Evolutionary conservation across 2,329 filamentous ascomycete species (phyloP).

Genomic region (Lasiodiplodia sp.): DNA sequence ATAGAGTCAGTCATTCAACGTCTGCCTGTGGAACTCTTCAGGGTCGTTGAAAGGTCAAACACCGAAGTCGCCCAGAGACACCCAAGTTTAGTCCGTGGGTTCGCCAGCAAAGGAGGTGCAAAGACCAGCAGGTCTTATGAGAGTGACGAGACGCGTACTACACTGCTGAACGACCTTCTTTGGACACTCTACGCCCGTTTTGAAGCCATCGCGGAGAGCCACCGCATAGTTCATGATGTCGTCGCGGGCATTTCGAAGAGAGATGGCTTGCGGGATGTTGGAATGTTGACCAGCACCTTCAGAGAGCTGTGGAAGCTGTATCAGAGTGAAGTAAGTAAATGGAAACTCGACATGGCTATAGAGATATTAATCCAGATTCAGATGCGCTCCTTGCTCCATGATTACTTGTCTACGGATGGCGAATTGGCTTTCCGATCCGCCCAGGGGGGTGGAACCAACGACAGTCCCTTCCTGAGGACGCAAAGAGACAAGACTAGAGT

Average conservation of each 20-base stretch:
- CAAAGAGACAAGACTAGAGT: constrained; percentile 53
- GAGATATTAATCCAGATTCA: constrained; percentile 29
- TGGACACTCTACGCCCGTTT: constrained; percentile 96
- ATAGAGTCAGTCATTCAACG: constrained; percentile 92
- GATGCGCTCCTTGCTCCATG: constrained; percentile 91
- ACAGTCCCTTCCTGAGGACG: constrained; percentile 58
- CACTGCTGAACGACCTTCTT: constrained; percentile 88
- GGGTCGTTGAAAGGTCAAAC: constrained; percentile 93
- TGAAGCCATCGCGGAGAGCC: constrained; percentile 94
- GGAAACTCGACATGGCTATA: neutral
- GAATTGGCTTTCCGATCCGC: constrained; percentile 68
- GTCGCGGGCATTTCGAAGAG: constrained; percentile 84
- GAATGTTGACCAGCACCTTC: constrained; percentile 81
- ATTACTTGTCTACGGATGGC: constrained; percentile 92
- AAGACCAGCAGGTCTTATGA: constrained; percentile 68
- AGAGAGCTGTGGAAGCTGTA: constrained; percentile 98
- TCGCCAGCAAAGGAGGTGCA: constrained; percentile 62
- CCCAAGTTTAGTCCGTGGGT: constrained; percentile 73
- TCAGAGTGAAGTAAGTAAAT: constrained; percentile 73
- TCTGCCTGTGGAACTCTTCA: constrained; percentile 90
- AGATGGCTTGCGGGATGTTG: constrained; percentile 68
- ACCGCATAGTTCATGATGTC: constrained; percentile 91
- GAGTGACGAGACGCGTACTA: constrained; percentile 74
- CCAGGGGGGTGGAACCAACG: constrained; percentile 51
- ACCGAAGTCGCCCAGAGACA: constrained; percentile 92